Evolutionary conservation across 352 stramenopile genomes (phyloP), one percentile per base, ranked within the genome.

Genomic region (Globisporangium megalacanthum): DNA sequence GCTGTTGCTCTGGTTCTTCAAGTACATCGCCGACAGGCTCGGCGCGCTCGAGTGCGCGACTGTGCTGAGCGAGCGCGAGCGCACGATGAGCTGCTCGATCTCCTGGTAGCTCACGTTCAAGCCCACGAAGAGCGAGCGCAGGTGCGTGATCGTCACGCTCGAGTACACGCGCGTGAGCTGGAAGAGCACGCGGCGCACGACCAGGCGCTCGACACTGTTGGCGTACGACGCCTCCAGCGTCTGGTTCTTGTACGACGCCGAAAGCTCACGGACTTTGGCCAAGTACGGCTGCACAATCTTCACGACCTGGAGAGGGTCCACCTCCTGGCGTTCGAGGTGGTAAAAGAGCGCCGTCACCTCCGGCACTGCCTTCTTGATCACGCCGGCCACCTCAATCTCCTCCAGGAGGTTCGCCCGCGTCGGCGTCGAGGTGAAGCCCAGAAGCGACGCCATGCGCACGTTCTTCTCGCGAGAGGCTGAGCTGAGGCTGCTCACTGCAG

Each of bases 401-500:
- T 90, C 77, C 6, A 98, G 73, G 48, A 98, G 73, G 33, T 96
- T 92, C 58, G 89, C 85, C 50, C 95, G 86, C 42, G 89, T 97
- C 0, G 95, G 93, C 17, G 78, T 86, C 13, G 69, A 88, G 56
- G 66, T 74, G 73, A 74, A 98, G 51, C 94, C 94, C 14, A 99
- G 69, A 15, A 99, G 72, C 13, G 86, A 83, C n/a, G 95, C 94
- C 88, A 98, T 97, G 37, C 95, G 87, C 22, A 77, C 73, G 67
- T 90, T 97, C 77, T 98, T 98, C 67, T 98, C 92, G 53, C 94
- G 92, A 44, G 86, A 76, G 37, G 72, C 65, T 39, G 63, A 58
- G 13, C 71, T 79, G 15, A 79, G 65, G 49, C 70, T 68, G 46
- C 52, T 77, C 6, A 69, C 64, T 1, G 65, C 47, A 22, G 86